Conservation (phyloP, 129 eudicot species). For the Heracleum sosnowskyi region DNA sequence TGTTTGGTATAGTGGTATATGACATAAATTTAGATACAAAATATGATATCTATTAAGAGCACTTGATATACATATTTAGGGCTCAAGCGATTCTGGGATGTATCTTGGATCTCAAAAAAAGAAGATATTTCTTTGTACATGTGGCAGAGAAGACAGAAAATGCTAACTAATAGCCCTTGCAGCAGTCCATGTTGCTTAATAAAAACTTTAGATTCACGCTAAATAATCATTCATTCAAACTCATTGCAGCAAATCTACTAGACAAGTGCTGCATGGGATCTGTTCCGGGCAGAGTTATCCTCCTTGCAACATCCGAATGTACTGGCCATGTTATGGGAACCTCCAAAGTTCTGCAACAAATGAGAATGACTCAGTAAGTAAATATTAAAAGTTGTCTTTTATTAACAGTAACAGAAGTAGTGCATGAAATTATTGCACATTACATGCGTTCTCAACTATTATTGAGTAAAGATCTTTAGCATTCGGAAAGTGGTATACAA, state of each 20-base stretch:
- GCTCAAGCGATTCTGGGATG: background rate
- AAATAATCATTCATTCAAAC: conserved; percentile 10
- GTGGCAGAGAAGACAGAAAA: background rate
- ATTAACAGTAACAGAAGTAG: background rate
- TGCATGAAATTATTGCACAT: background rate
- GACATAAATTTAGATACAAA: too few species aligned
- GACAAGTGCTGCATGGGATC: conserved; percentile 19
- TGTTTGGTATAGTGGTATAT: too few species aligned
- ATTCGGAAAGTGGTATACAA: background rate
- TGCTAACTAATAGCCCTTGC: background rate
- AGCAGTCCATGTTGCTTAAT: background rate
- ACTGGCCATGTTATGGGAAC: conserved; percentile 27
- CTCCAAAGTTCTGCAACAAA: background rate
- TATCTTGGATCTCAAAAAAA: background rate
- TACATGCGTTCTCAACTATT: too few species aligned
- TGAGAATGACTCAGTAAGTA: background rate
- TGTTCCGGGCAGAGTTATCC: background rate
- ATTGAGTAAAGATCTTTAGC: background rate
- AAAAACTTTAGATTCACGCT: background rate
- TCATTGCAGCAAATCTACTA: conserved; percentile 24
- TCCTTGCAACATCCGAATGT: conserved; percentile 4
- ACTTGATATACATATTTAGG: too few species aligned
- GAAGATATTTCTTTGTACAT: background rate
- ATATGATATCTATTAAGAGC: too few species aligned
- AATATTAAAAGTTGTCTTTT: background rate